Base-by-base conservation (phyloP, 176 grass and related monocot genomes). In the Neostapfia colusana region DNA sequence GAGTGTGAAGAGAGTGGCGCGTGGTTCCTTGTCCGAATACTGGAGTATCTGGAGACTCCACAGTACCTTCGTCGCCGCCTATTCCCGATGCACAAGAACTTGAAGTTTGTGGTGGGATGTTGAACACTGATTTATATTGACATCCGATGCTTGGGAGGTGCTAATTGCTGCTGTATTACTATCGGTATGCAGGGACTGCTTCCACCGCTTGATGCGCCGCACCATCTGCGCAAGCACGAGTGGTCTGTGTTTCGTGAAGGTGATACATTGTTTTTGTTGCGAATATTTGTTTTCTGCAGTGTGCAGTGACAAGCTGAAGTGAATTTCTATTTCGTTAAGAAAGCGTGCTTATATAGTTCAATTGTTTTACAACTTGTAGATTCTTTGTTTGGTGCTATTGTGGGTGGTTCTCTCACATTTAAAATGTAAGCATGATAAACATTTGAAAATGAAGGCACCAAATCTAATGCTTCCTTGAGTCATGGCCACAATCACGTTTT, bases 231-330 rank as follows among this genome's bases (percentile, higher is more conserved):
- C 44, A 94, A 98, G 48, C 91, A 98, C 15, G 95, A 98, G 56
- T 98, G 95, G 95, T 94, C 87, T 16, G 67, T 74, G 45, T 98
- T 90, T 80, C 95, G 95, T 73, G 95, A 98, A 94, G 95, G 95
- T 94, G 79, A 70, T 43, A 17, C 54, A 50, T 92, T 45, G 44
- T 26, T 38, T 44, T 55, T 15, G 7, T 5, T 79, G 35, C 35
- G n/a, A n/a, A 3, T 8, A 0, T 83, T 8, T 0, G 78, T 41
- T 2, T 13, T 26, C 43, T 63, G 56, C 9, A n/a, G n/a, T n/a
- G 18, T 48, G 26, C 51, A 2, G 20, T 75, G 35, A 11, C 8
- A 25, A 24, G 17, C 42, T 82, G 13, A 69, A 83, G 23, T 79
- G n/a, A 25, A 60, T 13, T 74, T 60, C 50, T 16, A 35, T 66